These are phyloP conservation scores for Pilaira anomala DNA, from an alignment of 192 early-diverging fungal species.

Conservation along the genomic window DNA sequence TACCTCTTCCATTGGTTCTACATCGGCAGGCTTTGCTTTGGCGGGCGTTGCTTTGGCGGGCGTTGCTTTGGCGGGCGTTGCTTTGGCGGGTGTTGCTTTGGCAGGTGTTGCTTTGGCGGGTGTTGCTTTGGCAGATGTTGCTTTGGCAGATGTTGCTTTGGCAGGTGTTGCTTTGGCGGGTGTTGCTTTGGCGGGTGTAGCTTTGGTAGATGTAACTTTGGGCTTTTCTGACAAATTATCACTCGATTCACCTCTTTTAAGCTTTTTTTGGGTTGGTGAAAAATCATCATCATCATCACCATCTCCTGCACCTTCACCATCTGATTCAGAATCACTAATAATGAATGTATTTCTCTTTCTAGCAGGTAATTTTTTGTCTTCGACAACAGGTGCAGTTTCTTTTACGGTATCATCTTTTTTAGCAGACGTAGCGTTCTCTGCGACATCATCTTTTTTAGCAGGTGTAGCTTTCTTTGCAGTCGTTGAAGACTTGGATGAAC, in stretches of 20 bases:
- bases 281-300: neutral
- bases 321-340: neutral
- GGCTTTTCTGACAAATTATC: neutral
- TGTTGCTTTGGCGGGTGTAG: neutral
- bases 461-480: neutral
- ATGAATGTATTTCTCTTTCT: neutral
- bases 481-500: neutral
- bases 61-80: neutral
- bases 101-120: neutral
- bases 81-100: neutral
- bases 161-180: neutral
- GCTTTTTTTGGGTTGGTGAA: neutral
- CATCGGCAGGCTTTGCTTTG: neutral
- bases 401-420: neutral
- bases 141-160: neutral
- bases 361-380: neutral
- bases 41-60: neutral
- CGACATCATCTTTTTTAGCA: neutral
- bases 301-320: neutral
- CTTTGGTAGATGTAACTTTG: neutral
- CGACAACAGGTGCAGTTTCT: neutral
- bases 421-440: neutral
- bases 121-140: neutral
- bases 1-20: neutral
- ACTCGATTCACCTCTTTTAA: neutral